Evolutionary conservation across 768 basidiomycete species (phyloP), one percentile per base, ranked within the genome.

Genomic region (Pleurotus platypus): DNA sequence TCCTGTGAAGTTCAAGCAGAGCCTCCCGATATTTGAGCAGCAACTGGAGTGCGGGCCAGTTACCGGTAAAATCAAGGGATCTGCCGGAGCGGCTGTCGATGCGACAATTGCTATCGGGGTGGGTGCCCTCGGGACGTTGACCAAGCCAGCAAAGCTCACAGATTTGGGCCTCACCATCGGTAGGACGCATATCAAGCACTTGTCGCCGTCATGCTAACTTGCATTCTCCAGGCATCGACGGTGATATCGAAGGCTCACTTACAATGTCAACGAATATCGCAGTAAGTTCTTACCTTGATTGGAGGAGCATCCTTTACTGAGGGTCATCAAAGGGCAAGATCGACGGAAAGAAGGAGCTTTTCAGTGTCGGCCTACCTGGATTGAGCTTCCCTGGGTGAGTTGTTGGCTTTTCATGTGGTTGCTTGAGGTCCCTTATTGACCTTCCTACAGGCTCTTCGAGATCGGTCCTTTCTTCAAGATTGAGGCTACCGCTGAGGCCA

Each of bases 381-480:
- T 38, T 57, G 42, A 60, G 61, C 43, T 67, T 75, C 61, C 71
- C 75, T 9, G 70, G 69, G 71, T 71, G 59, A 42, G 67, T 61
- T 43, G 22, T 9, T 13, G 9, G 8, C n/a, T 15, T 26, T 5
- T 5, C 12, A 12, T n/a, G 27, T 43, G 5, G 18, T 51, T 3
- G n/a, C 5, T 55, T 53, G 8, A 6, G 13, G 18, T 27, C n/a
- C n/a, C 9, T 45, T 22, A 45, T 35, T 30, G 30, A 22, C 18
- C 5, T 48, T 49, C 26, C 35, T 37, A 38, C 30, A 35, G 49
- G 13, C 49, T 79, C 57, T 63, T 79, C 15, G 68, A 63, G 13
- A 42, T 79, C 40, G 78, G 75, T 4, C 75, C 78, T 5, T 66
- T 67, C 2, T 77, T 77, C 68, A 62, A 71, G 39, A 62, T 77